Evolutionary conservation across 345 rosid species (phyloP).

Genomic region (Salix exigua): DNA sequence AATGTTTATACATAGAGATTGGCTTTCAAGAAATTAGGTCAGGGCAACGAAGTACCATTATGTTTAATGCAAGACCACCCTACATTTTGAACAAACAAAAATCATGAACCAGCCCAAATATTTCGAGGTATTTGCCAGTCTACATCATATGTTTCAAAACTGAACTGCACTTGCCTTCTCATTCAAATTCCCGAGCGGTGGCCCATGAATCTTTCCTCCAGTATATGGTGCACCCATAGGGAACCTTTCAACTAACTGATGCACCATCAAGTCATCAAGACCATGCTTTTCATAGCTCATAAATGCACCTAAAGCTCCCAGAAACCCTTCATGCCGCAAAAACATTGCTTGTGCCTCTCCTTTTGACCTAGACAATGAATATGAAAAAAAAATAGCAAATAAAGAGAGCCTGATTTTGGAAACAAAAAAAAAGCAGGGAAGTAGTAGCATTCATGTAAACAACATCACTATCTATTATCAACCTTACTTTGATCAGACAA

Average conservation of each 20-base stretch:
- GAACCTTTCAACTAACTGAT: conserved; percentile 98
- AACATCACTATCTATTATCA: background rate
- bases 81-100: background rate
- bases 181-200: conserved; percentile 89
- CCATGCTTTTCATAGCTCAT: conserved; percentile 99
- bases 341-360: conserved; percentile 97
- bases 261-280: conserved; percentile 94
- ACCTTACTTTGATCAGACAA: background rate
- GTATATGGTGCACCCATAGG: conserved; percentile 99
- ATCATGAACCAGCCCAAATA: background rate
- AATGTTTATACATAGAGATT: background rate
- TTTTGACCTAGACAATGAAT: conserved; percentile 62
- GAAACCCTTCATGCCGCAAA: conserved; percentile 95
- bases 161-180: conserved; percentile 68
- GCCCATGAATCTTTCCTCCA: conserved; percentile 97
- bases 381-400: background rate
- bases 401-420: background rate
- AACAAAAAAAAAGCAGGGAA: conserved; percentile 9
- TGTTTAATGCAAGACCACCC: background rate
- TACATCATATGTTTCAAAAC: conserved; percentile 12
- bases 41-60: background rate
- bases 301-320: conserved; percentile 97
- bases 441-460: background rate
- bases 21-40: background rate
- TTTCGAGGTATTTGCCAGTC: conserved; percentile 4